Conservation (phyloP, 2,329 filamentous ascomycete genomes). For the Volutella citrinella region DNA sequence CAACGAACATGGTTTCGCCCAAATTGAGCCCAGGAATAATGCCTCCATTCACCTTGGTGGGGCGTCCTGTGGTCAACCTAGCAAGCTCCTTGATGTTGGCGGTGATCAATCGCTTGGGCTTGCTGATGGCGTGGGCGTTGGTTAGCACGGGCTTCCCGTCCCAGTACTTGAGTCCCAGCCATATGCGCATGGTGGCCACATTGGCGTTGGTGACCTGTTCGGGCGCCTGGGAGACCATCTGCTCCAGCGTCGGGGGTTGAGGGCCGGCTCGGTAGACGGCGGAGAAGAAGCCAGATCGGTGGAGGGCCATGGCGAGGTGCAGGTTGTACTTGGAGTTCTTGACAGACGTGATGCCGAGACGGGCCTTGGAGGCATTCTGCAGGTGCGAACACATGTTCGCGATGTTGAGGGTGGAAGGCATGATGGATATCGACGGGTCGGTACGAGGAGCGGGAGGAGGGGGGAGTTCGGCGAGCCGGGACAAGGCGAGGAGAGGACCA, state of each 20-base stretch:
- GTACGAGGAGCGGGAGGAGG: not conserved
- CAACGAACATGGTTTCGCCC: conserved; percentile 80
- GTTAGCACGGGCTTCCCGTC: conserved; percentile 75
- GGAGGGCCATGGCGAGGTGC: conserved; percentile 69
- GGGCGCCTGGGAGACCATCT: conserved; percentile 44
- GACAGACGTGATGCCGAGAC: conserved; percentile 80
- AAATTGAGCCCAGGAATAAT: conserved; percentile 72
- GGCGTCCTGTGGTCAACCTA: conserved; percentile 65
- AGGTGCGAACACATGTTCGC: conserved; percentile 84
- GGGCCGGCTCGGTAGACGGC: conserved; percentile 71
- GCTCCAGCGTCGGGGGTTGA: conserved; percentile 46
- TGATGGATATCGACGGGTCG: too few species aligned
- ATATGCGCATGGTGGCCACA: conserved; percentile 71
- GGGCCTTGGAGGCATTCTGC: conserved; percentile 83
- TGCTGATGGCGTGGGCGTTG: conserved; percentile 65
- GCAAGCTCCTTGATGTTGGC: conserved; percentile 61
- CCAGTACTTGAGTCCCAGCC: conserved; percentile 90
- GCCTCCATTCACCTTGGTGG: conserved; percentile 55
- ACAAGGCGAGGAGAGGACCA: too few species aligned
- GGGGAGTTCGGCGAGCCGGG: conserved; percentile 1
- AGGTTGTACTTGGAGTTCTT: conserved; percentile 80
- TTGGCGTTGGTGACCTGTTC: conserved; percentile 66
- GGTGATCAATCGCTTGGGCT: conserved; percentile 70
- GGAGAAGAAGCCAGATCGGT: conserved; percentile 78
- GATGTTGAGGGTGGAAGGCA: conserved; percentile 62